These are phyloP conservation scores for Knoxdaviesia capensis DNA, from an alignment of 2,329 filamentous ascomycete species.

Conservation along the genomic window DNA sequence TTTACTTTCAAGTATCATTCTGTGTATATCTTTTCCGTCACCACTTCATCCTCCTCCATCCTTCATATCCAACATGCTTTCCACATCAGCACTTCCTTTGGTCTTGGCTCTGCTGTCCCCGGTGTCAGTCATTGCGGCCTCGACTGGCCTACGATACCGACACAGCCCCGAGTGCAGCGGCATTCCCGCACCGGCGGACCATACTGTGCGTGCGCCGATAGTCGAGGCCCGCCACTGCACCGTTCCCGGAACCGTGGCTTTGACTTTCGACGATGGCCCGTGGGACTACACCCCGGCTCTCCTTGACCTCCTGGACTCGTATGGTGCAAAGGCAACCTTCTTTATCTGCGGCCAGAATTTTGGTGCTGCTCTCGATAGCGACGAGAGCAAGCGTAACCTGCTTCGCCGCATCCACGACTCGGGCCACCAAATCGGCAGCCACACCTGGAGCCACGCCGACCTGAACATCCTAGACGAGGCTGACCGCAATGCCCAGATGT, in stretches of 20 bases:
- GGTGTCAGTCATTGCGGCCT: too few relatives aligned
- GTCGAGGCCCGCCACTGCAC: slow-evolving; percentile 9
- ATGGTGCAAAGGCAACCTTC: slow-evolving; percentile 16
- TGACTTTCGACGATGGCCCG: slow-evolving; percentile 28
- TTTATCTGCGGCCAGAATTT: slow-evolving; percentile 16
- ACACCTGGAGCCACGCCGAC: slow-evolving; percentile 26
- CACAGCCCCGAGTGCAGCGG: too few relatives aligned
- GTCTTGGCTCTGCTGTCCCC: too few relatives aligned
- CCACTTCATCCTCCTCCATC: too few relatives aligned
- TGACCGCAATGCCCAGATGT: slow-evolving; percentile 17
- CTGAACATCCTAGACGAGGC: slow-evolving; percentile 16
- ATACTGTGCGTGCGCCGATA: neutral
- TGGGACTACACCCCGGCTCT: slow-evolving; percentile 19
- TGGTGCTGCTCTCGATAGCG: slow-evolving; percentile 9
- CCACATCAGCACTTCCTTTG: too few relatives aligned
- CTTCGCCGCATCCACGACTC: slow-evolving; percentile 25
- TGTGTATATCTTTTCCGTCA: too few relatives aligned
- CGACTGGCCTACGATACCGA: too few relatives aligned
- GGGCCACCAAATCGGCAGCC: slow-evolving; percentile 40
- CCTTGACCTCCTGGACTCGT: slow-evolving; percentile 15
- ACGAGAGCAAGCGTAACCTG: slow-evolving; percentile 4
- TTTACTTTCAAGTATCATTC: too few relatives aligned
- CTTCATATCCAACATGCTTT: too few relatives aligned
- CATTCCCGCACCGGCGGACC: too few relatives aligned
- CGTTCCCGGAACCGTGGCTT: slow-evolving; percentile 16